Evolutionary conservation across 148 eudicot species (phyloP).

Genomic region (Camellia lanceoleosa): DNA sequence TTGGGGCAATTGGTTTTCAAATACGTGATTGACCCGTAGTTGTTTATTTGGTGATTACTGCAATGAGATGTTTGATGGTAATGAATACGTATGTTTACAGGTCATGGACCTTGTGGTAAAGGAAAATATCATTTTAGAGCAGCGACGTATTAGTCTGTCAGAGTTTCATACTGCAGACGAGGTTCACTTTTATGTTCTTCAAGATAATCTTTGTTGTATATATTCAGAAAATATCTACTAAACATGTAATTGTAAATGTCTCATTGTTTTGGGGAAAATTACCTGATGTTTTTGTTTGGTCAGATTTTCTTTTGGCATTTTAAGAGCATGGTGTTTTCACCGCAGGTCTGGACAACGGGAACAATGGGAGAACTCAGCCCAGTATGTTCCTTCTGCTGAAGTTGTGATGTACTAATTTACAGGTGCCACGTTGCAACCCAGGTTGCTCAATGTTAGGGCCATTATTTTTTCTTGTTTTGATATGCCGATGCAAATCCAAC

Average conservation of each 20-base stretch:
- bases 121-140: slow-evolving; percentile 68
- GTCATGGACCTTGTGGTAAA: slow-evolving; percentile 88
- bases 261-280: background rate
- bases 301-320: background rate
- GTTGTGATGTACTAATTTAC: background rate
- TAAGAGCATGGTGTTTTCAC: background rate
- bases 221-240: background rate
- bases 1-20: background rate
- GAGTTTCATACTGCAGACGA: slow-evolving; percentile 97
- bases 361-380: slow-evolving; percentile 99
- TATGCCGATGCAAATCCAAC: too few relatives aligned
- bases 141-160: slow-evolving; percentile 81
- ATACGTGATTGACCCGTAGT: background rate
- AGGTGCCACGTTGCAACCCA: background rate
- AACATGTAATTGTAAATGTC: too few relatives aligned
- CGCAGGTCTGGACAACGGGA: slow-evolving; percentile 99
- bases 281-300: background rate
- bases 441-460: background rate
- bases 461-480: too few relatives aligned
- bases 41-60: background rate
- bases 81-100: slow-evolving; percentile 36
- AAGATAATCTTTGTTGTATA: background rate
- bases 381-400: slow-evolving; percentile 37
- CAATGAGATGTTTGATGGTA: background rate
- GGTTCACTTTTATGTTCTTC: slow-evolving; percentile 35